These are phyloP conservation scores for Heimioporus punctisporus DNA, from an alignment of 1,284 basidiomycete species.

Conservation along the genomic window DNA sequence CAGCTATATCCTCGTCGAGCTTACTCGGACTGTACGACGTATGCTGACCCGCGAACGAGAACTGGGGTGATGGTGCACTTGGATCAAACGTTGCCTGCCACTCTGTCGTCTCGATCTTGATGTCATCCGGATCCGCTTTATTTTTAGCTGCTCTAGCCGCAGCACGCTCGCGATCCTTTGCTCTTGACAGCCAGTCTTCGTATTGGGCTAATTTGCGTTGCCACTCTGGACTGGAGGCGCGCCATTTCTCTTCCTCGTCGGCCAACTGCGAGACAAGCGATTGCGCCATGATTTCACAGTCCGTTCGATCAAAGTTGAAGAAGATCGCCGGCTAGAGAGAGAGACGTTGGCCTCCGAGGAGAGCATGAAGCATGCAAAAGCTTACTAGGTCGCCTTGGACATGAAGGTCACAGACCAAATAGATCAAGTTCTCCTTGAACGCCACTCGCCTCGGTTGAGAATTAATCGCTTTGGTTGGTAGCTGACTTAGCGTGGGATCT, in stretches of 20 bases:
- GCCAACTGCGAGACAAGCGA: constrained; percentile 33
- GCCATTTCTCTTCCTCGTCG: constrained; percentile 51
- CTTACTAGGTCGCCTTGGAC: constrained; percentile 52
- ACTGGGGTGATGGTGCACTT: constrained; percentile 54
- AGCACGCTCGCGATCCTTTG: constrained; percentile 47
- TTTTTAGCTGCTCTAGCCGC: constrained; percentile 37
- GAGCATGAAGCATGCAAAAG: not conserved
- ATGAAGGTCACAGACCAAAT: constrained; percentile 58
- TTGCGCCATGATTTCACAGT: constrained; percentile 57
- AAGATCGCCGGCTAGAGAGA: constrained; percentile 58
- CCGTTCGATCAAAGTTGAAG: constrained; percentile 64
- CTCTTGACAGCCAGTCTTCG: constrained; percentile 47
- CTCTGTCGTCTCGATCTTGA: constrained; percentile 22
- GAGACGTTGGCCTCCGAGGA: not conserved
- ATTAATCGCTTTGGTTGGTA: constrained; percentile 29
- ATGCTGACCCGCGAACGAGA: constrained; percentile 54
- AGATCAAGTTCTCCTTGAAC: constrained; percentile 47
- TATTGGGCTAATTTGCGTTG: constrained; percentile 51
- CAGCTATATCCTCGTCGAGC: constrained; percentile 49
- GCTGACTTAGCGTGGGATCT: constrained; percentile 35
- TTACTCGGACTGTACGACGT: constrained; percentile 47
- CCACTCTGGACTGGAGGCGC: constrained; percentile 49
- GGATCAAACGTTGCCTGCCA: constrained; percentile 64
- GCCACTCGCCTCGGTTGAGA: constrained; percentile 27
- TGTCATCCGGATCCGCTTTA: constrained; percentile 38